Conservation (phyloP, 1,284 basidiomycete genomes). For the Fereydounia khargensis region DNA sequence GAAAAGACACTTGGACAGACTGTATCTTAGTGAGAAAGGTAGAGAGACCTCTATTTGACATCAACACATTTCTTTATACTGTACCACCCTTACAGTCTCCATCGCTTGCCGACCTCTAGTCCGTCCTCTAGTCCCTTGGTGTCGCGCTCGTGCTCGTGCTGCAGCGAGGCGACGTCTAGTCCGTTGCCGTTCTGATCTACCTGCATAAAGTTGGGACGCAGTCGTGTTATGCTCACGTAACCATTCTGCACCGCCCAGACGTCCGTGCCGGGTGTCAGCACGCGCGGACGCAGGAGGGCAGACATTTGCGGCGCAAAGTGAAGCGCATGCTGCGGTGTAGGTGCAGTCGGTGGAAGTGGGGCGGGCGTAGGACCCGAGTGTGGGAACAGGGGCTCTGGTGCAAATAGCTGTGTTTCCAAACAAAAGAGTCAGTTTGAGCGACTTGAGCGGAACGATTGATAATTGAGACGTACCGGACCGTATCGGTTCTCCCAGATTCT, state of each 20-base stretch:
- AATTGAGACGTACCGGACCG: no score
- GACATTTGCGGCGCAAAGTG: slow-evolving; percentile 50
- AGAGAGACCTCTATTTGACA: no score
- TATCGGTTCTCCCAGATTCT: slow-evolving; percentile 46
- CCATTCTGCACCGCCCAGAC: slow-evolving; percentile 51
- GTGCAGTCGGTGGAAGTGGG: slow-evolving; percentile 23
- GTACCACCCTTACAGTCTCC: slow-evolving; percentile 21
- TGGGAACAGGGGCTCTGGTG: neutral
- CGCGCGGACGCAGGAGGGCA: slow-evolving; percentile 33
- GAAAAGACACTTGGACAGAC: no score
- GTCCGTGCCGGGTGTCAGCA: slow-evolving; percentile 36
- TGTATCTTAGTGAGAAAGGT: no score
- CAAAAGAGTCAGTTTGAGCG: no score
- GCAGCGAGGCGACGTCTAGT: slow-evolving; percentile 7
- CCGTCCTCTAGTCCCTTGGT: slow-evolving; percentile 11
- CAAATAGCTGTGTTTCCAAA: neutral
- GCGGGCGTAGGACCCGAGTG: no score
- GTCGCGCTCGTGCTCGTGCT: neutral
- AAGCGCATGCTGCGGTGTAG: slow-evolving; percentile 23
- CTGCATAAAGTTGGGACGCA: slow-evolving; percentile 38
- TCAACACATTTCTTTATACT: no score
- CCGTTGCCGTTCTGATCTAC: slow-evolving; percentile 20
- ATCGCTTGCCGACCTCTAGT: slow-evolving; percentile 20
- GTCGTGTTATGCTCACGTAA: slow-evolving; percentile 41
- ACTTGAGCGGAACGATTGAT: no score